Conservation (phyloP, 2,329 filamentous ascomycete species). For the Fusarium oligoseptatum region DNA sequence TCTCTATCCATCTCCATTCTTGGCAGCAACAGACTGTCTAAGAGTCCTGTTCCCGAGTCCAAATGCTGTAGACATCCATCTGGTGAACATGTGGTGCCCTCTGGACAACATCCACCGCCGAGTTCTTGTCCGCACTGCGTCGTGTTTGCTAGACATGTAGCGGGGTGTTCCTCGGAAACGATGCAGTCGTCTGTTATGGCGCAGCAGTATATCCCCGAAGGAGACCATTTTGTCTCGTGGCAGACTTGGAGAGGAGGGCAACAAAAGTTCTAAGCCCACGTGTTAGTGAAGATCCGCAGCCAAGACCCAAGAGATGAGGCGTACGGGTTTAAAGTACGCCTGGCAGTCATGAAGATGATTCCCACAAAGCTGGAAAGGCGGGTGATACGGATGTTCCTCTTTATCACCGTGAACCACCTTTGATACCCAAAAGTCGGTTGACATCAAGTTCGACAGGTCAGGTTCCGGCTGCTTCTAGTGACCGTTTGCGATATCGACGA, state of each 20-base stretch:
- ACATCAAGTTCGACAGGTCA: conserved; percentile 2
- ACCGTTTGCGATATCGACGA: conserved; percentile 17
- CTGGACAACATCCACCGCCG: conserved; percentile 28
- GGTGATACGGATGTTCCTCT: conserved; percentile 6
- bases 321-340: conserved; percentile 23
- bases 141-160: conserved; percentile 21
- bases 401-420: not conserved
- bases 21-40: conserved; percentile 9
- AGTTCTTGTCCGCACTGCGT: conserved; percentile 25
- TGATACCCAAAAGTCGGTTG: not conserved
- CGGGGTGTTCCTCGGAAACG: conserved; percentile 14
- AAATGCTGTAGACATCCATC: conserved; percentile 35
- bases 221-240: conserved; percentile 17
- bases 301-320: conserved; percentile 4
- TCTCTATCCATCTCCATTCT: conserved; percentile 9
- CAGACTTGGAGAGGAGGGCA: conserved; percentile 23
- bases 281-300: not conserved
- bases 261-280: conserved; percentile 19
- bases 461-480: conserved; percentile 15
- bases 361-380: conserved; percentile 9
- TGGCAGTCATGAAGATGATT: conserved; percentile 27
- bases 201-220: conserved; percentile 31
- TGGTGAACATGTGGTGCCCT: conserved; percentile 27
- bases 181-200: conserved; percentile 22
- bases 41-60: conserved; percentile 11